These are phyloP conservation scores for Alnus rubra DNA, from an alignment of 306 rosid species.

Conservation along the genomic window DNA sequence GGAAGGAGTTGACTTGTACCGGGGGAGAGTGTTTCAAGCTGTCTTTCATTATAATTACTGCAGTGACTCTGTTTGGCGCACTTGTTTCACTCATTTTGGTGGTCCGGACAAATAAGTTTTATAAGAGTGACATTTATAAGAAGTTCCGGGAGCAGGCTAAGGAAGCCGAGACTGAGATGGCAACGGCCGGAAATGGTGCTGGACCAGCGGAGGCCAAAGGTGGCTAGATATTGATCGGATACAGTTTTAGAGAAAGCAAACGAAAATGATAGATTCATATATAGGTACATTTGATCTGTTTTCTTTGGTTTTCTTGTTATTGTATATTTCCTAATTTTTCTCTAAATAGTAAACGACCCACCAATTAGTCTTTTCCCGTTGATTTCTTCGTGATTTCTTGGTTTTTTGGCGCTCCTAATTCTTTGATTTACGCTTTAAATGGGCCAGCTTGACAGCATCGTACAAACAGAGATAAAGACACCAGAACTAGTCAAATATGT, in stretches of 20 bases:
- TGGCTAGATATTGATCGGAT: background rate
- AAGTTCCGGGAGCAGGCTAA: slow-evolving; percentile 16
- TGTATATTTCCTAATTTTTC: background rate
- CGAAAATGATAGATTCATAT: background rate
- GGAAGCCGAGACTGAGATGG: background rate
- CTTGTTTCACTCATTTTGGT: slow-evolving; percentile 34
- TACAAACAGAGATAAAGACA: no score
- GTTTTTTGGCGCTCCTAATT: no score
- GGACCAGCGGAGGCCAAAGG: background rate
- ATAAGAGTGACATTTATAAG: slow-evolving; percentile 34
- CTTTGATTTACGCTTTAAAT: no score
- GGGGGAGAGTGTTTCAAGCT: slow-evolving; percentile 34
- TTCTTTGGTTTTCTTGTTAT: background rate
- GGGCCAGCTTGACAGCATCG: no score
- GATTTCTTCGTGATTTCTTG: no score
- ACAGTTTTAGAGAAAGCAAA: background rate
- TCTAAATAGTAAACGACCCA: no score
- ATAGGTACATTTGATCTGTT: no score
- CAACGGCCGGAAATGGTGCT: background rate
- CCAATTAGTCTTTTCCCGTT: no score
- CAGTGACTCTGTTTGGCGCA: slow-evolving; percentile 29
- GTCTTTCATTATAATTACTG: slow-evolving; percentile 37
- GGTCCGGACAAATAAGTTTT: slow-evolving; percentile 36
- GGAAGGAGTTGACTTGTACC: slow-evolving; percentile 33
- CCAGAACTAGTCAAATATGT: no score